Evolutionary conservation across 108 stramenopile species (phyloP), one percentile per base, ranked within the genome.

Genomic region (Nitzschia palea): DNA sequence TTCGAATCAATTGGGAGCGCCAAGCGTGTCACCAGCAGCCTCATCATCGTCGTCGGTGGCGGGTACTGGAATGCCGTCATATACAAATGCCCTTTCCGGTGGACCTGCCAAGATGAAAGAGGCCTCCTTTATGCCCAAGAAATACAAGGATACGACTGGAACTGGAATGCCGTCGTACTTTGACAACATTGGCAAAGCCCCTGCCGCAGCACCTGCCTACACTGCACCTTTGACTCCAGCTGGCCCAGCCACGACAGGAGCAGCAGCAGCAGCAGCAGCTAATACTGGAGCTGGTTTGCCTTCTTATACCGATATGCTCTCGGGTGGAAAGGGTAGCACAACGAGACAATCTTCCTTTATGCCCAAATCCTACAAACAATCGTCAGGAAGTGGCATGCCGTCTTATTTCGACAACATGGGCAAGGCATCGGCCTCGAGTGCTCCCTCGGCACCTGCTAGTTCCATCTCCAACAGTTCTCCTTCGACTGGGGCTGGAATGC

Each of bases 351-450:
- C 47, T 48, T n/a, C 47, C 18, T 48, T 20, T 20, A 48, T 48
- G 47, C 47, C 47, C 17, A 48, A 48, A 48, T 48, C 47, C 4
- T 48, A 48, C 47, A 48, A 48, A 20, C 47, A 48, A 18, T 18
- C 17, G 17, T 48, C 47, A 18, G 47, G 47, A 48, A n/a, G 15
- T 18, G 47, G 47, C 47, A 48, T 48, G 47, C 47, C 47, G 22
- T 48, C 47, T 4, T 48, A 48, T 48, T 48, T 48, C 22, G 47
- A 48, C 47, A 48, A 20, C 47, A 48, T 48, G 47, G 18, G 47
- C 47, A 20, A 20, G 17, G 47, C 37, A 40, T 40, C 37, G 14
- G 14, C 10, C 14, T 40, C 14, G 8, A 40, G 10, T 10, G 37
- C 37, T 10, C 37, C 37, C 8, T 14, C 37, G 37, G 37, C 37